Evolutionary conservation across 805 yeast species (phyloP), one percentile per base, ranked within the genome.

Genomic region (Starmerella geochares): DNA sequence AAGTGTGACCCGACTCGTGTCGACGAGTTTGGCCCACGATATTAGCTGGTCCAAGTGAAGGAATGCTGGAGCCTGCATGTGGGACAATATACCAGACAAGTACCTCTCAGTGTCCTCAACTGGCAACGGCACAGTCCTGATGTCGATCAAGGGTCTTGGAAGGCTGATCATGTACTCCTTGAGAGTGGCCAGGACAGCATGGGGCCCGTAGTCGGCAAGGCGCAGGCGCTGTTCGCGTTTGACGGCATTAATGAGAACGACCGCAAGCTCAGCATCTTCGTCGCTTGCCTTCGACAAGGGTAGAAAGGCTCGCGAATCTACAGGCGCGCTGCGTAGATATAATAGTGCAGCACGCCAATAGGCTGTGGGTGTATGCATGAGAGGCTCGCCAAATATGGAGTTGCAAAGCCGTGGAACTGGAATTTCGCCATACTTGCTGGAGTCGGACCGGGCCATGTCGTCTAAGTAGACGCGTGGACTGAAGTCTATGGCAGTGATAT

Each of bases 401-500:
- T 61, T 45, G 41, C 52, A 56, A 36, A 67, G 70, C 46, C 66
- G 62, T n/a, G 79, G 81, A 3, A 79, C 65, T 2, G 72, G 67
- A 31, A 81, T 72, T 41, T 60, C 65, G n/a, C 70, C 73, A 9
- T 9, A 5, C 3, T 19, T 11, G 13, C 8, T 21, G 11, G 20
- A 36, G 3, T 16, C 11, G 28, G 25, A 28, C 38, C 51, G 70
- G 48, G 74, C 73, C 51, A 73, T 72, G 57, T 86, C 83, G 60
- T 81, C 80, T 36, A 80, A 66, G 62, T 86, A 87, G 5, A 86
- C 83, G 43, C 78, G 76, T 37, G 88, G 72, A 2, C 88, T 80
- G 37, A 90, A 80, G 55, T 88, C 80, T 40, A 90, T 66, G 48
- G 74, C 74, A 3, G 94, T 81, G 38, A 90, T 78, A 64, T 88